Evolutionary conservation across 495 filamentous ascomycete genomes (phyloP), one percentile per base, ranked within the genome.

Genomic region (Penicillium atrosanguineum): DNA sequence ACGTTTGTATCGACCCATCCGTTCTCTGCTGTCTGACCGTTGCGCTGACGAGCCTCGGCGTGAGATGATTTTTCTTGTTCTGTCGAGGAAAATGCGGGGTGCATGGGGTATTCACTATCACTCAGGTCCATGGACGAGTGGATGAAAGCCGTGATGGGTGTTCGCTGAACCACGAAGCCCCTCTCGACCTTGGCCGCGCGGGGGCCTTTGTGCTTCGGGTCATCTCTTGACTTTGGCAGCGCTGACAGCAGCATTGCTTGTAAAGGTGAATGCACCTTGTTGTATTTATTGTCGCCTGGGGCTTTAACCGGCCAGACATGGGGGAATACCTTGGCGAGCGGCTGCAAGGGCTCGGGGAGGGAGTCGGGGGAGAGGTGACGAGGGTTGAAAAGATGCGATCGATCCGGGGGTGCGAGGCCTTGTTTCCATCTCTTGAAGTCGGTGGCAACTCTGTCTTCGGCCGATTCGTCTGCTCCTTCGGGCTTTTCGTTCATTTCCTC

Each of bases 241-340:
- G 85, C 78, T 2, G 89, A 83, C 40, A 87, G 81, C 55, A 98
- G 83, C 63, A 93, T 87, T 1, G 87, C 80, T 45, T 87, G 81
- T 5, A 97, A 64, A 3, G 95, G 91, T 2, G 94, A 98, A 63
- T 89, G 86, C 52, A 98, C 79, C 57, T 80, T 87, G 57, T 80
- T 80, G 56, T 82, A 83, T 67, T 86, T 90, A 51, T 87, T 85
- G 56, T 97, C 93, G 6, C 91, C 94, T 0, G 88, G 86, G 1
- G 90, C 85, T 59, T 82, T 85, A 37, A 96, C 82, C 1, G 94
- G 94, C 94, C 93, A 98, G 25, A 95, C 72, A 55, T 91, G 85
- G 6, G 83, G 75, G 53, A 98, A 98, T 62, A 95, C 86, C 41
- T 88, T 81, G n/a, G 87, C 83, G 44, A 97, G 77, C 0, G 82